These are phyloP conservation scores for Lepiota brunneoincarnata DNA, from an alignment of 768 basidiomycete genomes.

Conservation along the genomic window DNA sequence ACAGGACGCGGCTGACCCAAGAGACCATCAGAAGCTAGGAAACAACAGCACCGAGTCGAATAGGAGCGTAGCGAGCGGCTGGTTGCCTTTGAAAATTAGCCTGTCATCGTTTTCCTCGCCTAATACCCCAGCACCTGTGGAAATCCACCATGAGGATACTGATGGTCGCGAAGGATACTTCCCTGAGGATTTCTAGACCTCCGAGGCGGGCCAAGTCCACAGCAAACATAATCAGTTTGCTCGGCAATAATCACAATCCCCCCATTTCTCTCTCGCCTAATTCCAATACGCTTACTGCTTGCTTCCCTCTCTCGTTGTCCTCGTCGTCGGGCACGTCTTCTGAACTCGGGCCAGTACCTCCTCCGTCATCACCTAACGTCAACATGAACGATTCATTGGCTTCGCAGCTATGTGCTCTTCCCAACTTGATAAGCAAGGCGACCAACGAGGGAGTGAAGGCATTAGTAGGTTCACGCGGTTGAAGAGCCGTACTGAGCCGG, in stretches of 20 bases:
- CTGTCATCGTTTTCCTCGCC: neutral
- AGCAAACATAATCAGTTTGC: neutral
- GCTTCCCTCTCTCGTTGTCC: constrained; percentile 10
- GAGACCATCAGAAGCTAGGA: neutral
- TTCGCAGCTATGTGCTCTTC: neutral
- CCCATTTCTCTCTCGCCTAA: neutral
- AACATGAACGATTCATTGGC: constrained; percentile 2
- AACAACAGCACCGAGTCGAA: neutral
- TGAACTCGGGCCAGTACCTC: neutral
- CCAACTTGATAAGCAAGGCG: neutral
- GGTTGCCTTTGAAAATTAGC: neutral
- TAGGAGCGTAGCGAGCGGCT: neutral
- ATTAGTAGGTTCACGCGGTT: neutral
- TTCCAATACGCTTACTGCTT: neutral
- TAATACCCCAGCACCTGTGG: neutral
- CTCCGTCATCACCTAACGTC: neutral
- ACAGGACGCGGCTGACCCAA: neutral
- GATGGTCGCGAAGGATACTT: constrained; percentile 3
- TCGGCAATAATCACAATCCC: neutral
- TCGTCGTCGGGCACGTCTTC: constrained; percentile 4
- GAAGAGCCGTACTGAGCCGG: neutral
- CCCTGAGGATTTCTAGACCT: neutral
- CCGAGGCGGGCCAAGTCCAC: constrained; percentile 7
- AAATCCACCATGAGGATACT: neutral
- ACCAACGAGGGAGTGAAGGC: neutral